Evolutionary conservation across 495 filamentous ascomycete species (phyloP).

Genomic region (Talaromyces stipitatus): DNA sequence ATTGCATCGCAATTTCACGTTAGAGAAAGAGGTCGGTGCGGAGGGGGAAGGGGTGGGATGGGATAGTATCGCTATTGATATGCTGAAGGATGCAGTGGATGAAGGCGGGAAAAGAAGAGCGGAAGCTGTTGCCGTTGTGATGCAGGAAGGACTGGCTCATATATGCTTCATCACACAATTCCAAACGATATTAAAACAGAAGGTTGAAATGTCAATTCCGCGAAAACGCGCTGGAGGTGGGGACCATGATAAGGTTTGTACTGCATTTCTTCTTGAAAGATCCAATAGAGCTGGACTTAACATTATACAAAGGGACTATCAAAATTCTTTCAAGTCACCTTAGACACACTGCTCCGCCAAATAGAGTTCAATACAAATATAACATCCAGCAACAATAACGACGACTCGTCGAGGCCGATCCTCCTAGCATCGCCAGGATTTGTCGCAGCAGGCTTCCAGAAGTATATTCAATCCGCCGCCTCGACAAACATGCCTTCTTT

Average conservation of each 20-base stretch:
- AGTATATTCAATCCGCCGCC: slow-evolving; percentile 68
- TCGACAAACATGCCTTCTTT: slow-evolving; percentile 43
- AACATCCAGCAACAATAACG: slow-evolving; percentile 27
- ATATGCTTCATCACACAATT: slow-evolving; percentile 89
- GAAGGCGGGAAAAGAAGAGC: slow-evolving; percentile 60
- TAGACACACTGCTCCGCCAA: slow-evolving; percentile 68
- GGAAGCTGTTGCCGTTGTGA: slow-evolving; percentile 79
- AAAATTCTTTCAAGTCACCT: slow-evolving; percentile 71
- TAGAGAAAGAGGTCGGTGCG: slow-evolving; percentile 52
- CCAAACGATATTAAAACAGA: slow-evolving; percentile 80
- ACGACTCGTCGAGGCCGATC: slow-evolving; percentile 51
- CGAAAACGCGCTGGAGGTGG: slow-evolving; percentile 58
- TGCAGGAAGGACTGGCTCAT: slow-evolving; percentile 91
- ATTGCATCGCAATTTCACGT: slow-evolving; percentile 77
- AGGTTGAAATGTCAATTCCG: slow-evolving; percentile 76
- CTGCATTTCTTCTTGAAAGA: not conserved
- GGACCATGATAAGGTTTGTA: slow-evolving; percentile 58
- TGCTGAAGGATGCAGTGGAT: slow-evolving; percentile 70
- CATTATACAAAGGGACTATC: slow-evolving; percentile 48
- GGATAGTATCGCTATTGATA: slow-evolving; percentile 81
- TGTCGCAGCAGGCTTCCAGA: slow-evolving; percentile 69
- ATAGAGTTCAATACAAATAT: slow-evolving; percentile 59
- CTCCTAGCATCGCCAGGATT: slow-evolving; percentile 88
- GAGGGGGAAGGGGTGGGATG: slow-evolving; percentile 57
- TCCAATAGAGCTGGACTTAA: slow-evolving; percentile 6